These are phyloP conservation scores for Pythium dissimile DNA, from an alignment of 352 stramenopile species.

Conservation along the genomic window DNA sequence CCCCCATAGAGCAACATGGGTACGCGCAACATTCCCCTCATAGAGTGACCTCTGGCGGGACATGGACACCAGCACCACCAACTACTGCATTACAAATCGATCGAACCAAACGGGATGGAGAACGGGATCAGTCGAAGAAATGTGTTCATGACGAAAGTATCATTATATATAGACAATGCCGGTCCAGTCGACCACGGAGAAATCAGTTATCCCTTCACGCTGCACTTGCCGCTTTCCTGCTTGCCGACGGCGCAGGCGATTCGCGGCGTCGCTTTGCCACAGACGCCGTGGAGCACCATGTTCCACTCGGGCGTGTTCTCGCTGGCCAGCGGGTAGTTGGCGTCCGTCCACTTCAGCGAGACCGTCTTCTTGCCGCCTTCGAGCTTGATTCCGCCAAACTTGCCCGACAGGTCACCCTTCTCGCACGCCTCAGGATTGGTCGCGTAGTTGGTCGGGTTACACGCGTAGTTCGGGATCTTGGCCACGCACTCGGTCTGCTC, in stretches of 20 bases:
- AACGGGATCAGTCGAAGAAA: no score
- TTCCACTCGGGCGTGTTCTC: slow-evolving; percentile 31
- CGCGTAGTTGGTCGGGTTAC: slow-evolving; percentile 10
- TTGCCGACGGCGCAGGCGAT: slow-evolving; percentile 22
- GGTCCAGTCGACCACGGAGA: no score
- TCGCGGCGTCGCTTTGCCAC: slow-evolving; percentile 24
- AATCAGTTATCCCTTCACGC: no score
- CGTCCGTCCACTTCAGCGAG: background rate
- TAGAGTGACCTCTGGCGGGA: no score
- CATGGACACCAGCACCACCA: no score
- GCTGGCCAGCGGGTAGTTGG: background rate
- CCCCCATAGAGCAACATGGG: background rate
- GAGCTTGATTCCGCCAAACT: slow-evolving; percentile 26
- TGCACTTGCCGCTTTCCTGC: background rate
- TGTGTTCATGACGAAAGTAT: no score
- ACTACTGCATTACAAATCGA: no score
- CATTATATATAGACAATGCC: no score
- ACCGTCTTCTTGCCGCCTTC: slow-evolving; percentile 11
- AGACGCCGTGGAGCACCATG: slow-evolving; percentile 31
- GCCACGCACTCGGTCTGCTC: slow-evolving; percentile 11
- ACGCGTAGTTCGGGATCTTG: slow-evolving; percentile 26
- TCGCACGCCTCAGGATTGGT: background rate
- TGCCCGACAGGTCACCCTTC: slow-evolving; percentile 31
- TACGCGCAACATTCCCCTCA: background rate
- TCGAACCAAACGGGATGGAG: no score